Base-by-base conservation (phyloP, 129 eudicot species). In the Heracleum sosnowskyi region DNA sequence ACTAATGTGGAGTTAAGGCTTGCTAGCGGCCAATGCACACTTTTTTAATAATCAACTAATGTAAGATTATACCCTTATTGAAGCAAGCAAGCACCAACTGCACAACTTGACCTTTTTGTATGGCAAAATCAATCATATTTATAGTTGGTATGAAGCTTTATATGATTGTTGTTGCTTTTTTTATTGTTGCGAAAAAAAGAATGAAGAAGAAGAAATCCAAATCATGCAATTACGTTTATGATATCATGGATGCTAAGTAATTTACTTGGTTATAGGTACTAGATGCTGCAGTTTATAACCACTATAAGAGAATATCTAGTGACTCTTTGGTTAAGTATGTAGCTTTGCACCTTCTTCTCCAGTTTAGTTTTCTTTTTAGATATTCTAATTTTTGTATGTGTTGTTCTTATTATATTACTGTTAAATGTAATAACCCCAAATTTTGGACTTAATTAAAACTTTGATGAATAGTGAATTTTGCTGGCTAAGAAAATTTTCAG, bases 251-350 rank as follows among this genome's bases (percentile, higher is more conserved):
- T 0, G 24, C 28, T 22, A 55, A 71, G 28, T 71, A n/a, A 13
- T 40, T 71, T 24, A 1, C 24, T 7, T 11, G 17, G 37, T 42
- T 36, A 44, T 68, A 86, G 89, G 90, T 86, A 62, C 90, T 86
- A 33, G 75, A 85, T 1, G 90, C 83, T 44, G 90, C 90, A 29
- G 90, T 86, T 81, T 83, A 86, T 79, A 86, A 86, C 79, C 87
- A 86, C 79, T 83, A 83, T 71, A 83, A 86, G 85, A 86, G 90
- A 80, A 86, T 86, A 72, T 86, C 90, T 64, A 83, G 71, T 34
- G 90, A 79, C 71, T 79, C 36, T 76, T 51, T 79, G 51, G 81
- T 79, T 42, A 86, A 81, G 90, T 86, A 86, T 70, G 87, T 78
- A 62, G 42, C 71, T 49, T 49, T 46, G 24, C 74, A 51, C 72